Evolutionary conservation across 1,139 yeast species (phyloP).

Genomic region (Candida tetrigidarum): DNA sequence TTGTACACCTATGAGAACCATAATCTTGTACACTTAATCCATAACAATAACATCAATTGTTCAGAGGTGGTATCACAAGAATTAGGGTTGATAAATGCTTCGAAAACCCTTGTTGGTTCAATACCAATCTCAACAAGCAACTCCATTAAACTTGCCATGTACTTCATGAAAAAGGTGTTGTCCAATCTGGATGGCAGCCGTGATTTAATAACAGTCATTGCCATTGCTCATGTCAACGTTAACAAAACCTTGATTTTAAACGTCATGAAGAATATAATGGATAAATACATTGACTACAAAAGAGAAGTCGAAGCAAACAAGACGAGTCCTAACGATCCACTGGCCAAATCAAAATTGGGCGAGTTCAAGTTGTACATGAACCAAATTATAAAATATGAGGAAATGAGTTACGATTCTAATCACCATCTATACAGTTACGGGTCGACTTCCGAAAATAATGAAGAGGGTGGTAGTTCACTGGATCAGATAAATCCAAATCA

Average conservation of each 20-base stretch:
- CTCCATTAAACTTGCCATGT: slow-evolving; percentile 41
- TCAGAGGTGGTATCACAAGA: slow-evolving; percentile 60
- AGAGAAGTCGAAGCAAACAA: slow-evolving; percentile 25
- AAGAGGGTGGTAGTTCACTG: slow-evolving; percentile 9
- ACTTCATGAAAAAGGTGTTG: slow-evolving; percentile 52
- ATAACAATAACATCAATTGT: slow-evolving; percentile 48
- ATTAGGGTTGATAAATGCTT: slow-evolving; percentile 54
- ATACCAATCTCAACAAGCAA: slow-evolving; percentile 37
- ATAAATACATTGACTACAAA: slow-evolving; percentile 49
- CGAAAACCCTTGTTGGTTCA: slow-evolving; percentile 49
- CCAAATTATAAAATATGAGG: slow-evolving; percentile 55
- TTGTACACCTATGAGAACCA: slow-evolving; percentile 58
- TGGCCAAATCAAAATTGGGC: slow-evolving; percentile 36
- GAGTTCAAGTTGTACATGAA: slow-evolving; percentile 57
- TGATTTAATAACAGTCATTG: slow-evolving; percentile 54
- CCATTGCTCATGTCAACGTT: slow-evolving; percentile 48
- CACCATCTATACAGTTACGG: slow-evolving; percentile 41
- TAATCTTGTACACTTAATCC: slow-evolving; percentile 18
- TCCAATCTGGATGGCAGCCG: slow-evolving; percentile 47
- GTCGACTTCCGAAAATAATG: slow-evolving; percentile 20
- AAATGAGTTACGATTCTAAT: slow-evolving; percentile 46
- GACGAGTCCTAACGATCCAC: slow-evolving; percentile 17
- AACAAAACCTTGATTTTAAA: slow-evolving; percentile 50
- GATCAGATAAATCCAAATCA: slow-evolving; percentile 42
- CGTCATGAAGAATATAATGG: slow-evolving; percentile 53